These are phyloP conservation scores for Tricholoma hemisulphureum DNA, from an alignment of 768 basidiomycete genomes.

Conservation along the genomic window DNA sequence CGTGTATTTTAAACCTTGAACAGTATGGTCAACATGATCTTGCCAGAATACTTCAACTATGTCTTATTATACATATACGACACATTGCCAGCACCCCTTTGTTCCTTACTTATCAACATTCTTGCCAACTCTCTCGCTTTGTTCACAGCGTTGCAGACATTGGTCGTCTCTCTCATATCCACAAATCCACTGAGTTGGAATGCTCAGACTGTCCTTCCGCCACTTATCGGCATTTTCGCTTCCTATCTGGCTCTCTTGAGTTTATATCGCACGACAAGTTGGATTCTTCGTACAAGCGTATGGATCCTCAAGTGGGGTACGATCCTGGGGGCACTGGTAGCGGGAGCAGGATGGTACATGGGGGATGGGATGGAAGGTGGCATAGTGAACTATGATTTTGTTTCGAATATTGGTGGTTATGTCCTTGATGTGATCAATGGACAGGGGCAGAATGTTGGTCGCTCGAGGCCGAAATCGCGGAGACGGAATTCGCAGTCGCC, in stretches of 20 bases:
- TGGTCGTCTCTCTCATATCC: conserved; percentile 47
- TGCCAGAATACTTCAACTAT: conserved; percentile 53
- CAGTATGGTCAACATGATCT: no score
- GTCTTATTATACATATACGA: conserved; percentile 54
- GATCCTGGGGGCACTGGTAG: conserved; percentile 54
- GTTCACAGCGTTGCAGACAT: conserved; percentile 44
- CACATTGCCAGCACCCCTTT: conserved; percentile 55
- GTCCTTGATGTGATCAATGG: conserved; percentile 45
- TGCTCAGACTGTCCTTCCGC: conserved; percentile 65
- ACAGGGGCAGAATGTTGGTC: conserved; percentile 27
- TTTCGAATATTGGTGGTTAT: conserved; percentile 39
- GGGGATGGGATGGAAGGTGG: conserved; percentile 34
- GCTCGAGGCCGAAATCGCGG: conserved; percentile 22
- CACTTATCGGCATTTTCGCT: conserved; percentile 66
- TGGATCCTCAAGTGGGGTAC: conserved; percentile 80
- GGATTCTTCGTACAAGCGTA: conserved; percentile 63
- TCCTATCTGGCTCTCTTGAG: conserved; percentile 77
- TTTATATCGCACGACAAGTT: conserved; percentile 75
- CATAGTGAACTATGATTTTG: conserved; percentile 34
- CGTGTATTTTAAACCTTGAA: no score
- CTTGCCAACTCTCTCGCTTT: conserved; percentile 54
- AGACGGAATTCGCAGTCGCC: conserved; percentile 19
- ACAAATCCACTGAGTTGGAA: conserved; percentile 63
- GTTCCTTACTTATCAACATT: conserved; percentile 47
- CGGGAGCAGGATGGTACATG: conserved; percentile 54